Evolutionary conservation across 1,284 basidiomycete species (phyloP), one percentile per base, ranked within the genome.

Genomic region (Megacollybia platyphylla): DNA sequence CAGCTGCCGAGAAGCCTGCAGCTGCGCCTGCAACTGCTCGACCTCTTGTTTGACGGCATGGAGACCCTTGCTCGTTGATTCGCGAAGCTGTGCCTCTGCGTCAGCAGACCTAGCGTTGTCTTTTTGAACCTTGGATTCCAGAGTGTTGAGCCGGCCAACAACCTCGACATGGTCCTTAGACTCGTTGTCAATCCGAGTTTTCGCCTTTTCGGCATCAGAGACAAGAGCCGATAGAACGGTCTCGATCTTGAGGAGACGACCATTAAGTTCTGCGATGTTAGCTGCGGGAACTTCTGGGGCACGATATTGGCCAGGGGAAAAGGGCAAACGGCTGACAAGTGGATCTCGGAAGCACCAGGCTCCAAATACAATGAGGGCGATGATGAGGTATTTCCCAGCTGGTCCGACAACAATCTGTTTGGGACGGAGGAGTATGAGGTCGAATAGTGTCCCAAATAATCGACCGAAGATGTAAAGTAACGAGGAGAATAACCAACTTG

Each of bases 201-300:
- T 66, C 1, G 65, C 61, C 39, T 65, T 68, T 46, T 80, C 68
- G 7, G 63, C 58, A 40, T 82, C 77, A 7, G 63, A 49, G 2
- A 76, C 71, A 7, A 86, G 58, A 11, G 68, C 67, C 8, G 73
- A 70, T 2, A 87, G 58, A 2, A 71, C 71, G 35, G 59, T 66
- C 58, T 89, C 86, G 24, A 88, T 66, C 36, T 66, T 64, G 45
- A 72, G 68, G 3, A 93, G 62, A 7, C 89, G 76, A 1, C 68
- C 64, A 2, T 80, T 67, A 15, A 92, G 64, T 47, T 87, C 87
- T 4, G 76, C 72, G 39, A 90, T 64, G 51, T 84, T 73, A 8
- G 70, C 68, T 1, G 79, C 75, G 5, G 84, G 82, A 4, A 67
- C 53, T 7, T 73, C 67, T 0, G 86, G 80, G 7, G 72, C 58